Evolutionary conservation across 192 early-diverging fungal genomes (phyloP).

Genomic region (Podila epicladia): DNA sequence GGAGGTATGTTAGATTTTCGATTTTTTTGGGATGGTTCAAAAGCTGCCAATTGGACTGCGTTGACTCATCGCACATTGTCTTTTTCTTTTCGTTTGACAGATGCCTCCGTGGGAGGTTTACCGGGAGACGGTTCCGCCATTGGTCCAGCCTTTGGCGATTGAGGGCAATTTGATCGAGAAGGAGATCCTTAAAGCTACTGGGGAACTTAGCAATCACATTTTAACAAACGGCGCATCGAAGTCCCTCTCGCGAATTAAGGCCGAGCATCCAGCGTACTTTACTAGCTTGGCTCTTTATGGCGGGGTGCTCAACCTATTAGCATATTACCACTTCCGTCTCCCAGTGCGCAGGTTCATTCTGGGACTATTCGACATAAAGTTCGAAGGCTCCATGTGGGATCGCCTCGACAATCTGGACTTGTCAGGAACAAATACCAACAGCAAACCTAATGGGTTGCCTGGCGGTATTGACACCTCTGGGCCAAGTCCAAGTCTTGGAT

Average conservation of each 20-base stretch:
- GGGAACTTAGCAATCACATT: slow-evolving; percentile 87
- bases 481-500: not conserved
- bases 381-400: slow-evolving; percentile 55
- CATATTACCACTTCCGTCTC: slow-evolving; percentile 76
- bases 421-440: not conserved
- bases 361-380: slow-evolving; percentile 80
- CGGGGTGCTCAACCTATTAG: slow-evolving; percentile 67
- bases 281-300: slow-evolving; percentile 62
- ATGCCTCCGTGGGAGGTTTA: slow-evolving; percentile 57
- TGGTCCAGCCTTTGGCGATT: slow-evolving; percentile 40
- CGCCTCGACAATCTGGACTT: slow-evolving; percentile 51
- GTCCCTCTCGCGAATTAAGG: slow-evolving; percentile 69
- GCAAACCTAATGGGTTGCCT: not conserved
- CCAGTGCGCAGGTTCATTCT: slow-evolving; percentile 76
- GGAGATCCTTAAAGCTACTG: slow-evolving; percentile 76
- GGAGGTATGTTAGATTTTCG: slow-evolving; percentile 53
- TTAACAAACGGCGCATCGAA: slow-evolving; percentile 81
- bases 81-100: slow-evolving; percentile 19
- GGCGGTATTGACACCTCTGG: not conserved
- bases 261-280: slow-evolving; percentile 70
- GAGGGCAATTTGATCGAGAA: slow-evolving; percentile 53
- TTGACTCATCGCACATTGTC: not conserved
- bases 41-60: not conserved
- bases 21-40: not conserved
- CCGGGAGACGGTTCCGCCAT: slow-evolving; percentile 49